Evolutionary conservation across 257 asterid species (phyloP).

Genomic region (Nicotiana sylvestris): DNA sequence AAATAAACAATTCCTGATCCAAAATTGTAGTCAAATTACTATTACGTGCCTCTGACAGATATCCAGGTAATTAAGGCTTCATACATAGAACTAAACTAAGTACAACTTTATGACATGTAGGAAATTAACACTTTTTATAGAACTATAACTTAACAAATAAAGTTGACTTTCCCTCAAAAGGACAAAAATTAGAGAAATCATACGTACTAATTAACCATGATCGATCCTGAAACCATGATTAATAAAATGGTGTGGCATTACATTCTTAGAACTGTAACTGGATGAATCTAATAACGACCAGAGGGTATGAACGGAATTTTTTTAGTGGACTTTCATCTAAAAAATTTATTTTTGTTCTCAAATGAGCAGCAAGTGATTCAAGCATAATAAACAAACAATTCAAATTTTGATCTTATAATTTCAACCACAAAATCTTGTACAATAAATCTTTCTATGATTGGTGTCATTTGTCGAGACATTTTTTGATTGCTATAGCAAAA

Average conservation of each 20-base stretch:
- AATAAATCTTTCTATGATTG: too few relatives aligned
- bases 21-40: background rate
- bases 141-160: background rate
- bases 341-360: background rate
- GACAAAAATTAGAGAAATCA: background rate
- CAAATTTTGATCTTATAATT: background rate
- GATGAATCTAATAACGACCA: background rate
- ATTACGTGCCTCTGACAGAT: conserved; percentile 4
- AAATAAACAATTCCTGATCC: background rate
- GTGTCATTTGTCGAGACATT: too few relatives aligned
- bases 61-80: background rate
- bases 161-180: background rate
- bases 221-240: too few relatives aligned
- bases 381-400: background rate
- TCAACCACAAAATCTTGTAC: background rate
- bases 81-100: background rate
- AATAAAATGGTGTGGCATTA: too few relatives aligned
- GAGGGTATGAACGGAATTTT: background rate
- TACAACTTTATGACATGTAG: background rate
- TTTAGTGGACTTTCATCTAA: background rate
- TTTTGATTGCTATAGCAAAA: too few relatives aligned
- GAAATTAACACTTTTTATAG: background rate
- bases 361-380: background rate
- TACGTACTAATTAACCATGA: background rate
- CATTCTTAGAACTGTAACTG: background rate